These are phyloP conservation scores for Spencermartinsiella europaea DNA, from an alignment of 805 yeast genomes.

Conservation along the genomic window DNA sequence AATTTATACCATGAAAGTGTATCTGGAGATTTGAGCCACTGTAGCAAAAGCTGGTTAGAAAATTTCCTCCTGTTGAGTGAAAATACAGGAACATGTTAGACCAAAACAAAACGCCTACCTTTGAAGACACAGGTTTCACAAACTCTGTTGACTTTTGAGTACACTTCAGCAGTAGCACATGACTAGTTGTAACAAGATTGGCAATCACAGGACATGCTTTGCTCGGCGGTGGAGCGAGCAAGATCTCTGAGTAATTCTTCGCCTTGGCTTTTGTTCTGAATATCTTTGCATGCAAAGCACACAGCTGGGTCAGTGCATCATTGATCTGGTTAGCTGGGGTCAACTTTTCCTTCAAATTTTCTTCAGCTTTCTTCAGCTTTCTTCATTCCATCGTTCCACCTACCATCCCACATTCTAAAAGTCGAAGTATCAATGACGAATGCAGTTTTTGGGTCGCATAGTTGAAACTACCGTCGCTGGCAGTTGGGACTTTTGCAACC, in stretches of 20 bases:
- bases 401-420: neutral
- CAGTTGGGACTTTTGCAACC: too few relatives aligned
- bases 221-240: neutral
- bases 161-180: conserved; percentile 7
- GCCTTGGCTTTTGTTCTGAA: neutral
- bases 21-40: neutral
- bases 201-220: neutral
- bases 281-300: neutral
- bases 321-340: neutral
- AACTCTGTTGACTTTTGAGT: conserved; percentile 7
- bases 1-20: conserved; percentile 5
- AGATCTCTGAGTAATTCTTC: neutral
- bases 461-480: neutral
- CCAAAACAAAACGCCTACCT: too few relatives aligned
- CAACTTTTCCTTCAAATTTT: too few relatives aligned
- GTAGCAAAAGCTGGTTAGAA: neutral
- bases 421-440: neutral
- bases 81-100: too few relatives aligned
- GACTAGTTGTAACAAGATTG: conserved; percentile 6
- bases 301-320: neutral
- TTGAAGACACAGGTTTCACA: conserved; percentile 5
- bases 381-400: neutral
- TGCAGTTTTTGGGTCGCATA: neutral
- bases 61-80: too few relatives aligned
- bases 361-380: neutral